A percentile compares a stretch with the other conserved stretches of the same genome.
phyloP scores from a whole-genome alignment of 2,329 filamentous ascomycete genomes.

The Fonsecaea nubica region DNA sequence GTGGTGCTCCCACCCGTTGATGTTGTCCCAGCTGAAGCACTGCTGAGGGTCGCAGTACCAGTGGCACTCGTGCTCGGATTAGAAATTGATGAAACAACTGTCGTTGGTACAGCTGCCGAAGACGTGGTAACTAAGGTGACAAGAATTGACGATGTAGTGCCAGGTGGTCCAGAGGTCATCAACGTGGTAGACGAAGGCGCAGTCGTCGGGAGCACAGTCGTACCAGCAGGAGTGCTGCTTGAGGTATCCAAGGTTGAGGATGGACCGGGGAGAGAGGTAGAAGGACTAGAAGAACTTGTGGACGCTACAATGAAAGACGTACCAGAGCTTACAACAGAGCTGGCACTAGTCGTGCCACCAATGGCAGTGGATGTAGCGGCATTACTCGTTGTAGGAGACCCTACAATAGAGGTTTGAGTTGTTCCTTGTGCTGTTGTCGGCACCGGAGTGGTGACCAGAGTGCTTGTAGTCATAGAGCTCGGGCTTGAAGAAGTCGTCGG shows the following conservation, averaged over 20 bases:
- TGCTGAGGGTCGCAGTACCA: neutral
- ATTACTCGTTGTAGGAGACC: conserved; percentile 8
- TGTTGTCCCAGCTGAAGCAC: neutral
- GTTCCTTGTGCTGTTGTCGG: neutral
- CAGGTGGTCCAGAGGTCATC: neutral
- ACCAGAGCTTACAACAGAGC: conserved; percentile 24
- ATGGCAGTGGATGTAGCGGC: conserved; percentile 11
- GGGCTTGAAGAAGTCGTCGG: neutral
- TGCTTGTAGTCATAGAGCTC: conserved; percentile 9
- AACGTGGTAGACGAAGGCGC: neutral
- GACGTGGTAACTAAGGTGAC: neutral
- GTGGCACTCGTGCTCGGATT: conserved; percentile 1
- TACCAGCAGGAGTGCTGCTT: neutral
- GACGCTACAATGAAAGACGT: conserved; percentile 19
- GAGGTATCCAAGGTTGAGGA: conserved; percentile 8
- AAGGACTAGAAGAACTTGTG: conserved; percentile 23
- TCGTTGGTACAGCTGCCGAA: neutral
- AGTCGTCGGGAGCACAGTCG: conserved; percentile 5
- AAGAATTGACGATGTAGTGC: conserved; percentile 5
- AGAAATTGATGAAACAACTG: neutral
- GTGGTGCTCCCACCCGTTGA: neutral
- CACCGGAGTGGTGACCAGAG: neutral
- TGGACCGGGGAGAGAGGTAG: conserved; percentile 3
- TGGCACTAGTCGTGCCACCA: conserved; percentile 8
- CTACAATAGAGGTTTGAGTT: conserved; percentile 10